Evolutionary conservation across 2,329 filamentous ascomycete species (phyloP).

Genomic region (Botrytis fabae): DNA sequence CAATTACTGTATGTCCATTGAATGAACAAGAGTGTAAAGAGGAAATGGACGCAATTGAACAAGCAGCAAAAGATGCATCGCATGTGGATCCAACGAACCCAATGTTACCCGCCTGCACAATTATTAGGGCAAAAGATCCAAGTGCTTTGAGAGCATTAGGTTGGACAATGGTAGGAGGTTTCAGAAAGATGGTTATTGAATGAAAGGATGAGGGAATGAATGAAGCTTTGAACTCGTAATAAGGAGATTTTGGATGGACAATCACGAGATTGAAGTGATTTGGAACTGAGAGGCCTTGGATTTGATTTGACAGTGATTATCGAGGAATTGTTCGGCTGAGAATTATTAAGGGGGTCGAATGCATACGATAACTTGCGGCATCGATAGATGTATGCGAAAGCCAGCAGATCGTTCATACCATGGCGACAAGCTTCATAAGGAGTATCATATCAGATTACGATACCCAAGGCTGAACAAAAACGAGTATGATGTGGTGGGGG

Average conservation of each 20-base stretch:
- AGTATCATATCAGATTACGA: neutral
- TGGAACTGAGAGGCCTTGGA: neutral
- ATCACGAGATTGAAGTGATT: neutral
- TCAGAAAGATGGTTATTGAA: slow-evolving; percentile 67
- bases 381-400: neutral
- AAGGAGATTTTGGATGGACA: neutral
- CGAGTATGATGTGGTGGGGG: neutral
- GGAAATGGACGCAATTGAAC: slow-evolving; percentile 97
- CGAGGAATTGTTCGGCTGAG: neutral
- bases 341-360: neutral
- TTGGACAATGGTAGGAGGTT: slow-evolving; percentile 61
- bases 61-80: slow-evolving; percentile 89
- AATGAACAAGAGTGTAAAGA: slow-evolving; percentile 96
- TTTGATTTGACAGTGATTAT: neutral
- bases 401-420: neutral
- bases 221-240: neutral
- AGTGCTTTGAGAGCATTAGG: slow-evolving; percentile 62
- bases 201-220: slow-evolving; percentile 42
- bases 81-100: slow-evolving; percentile 87
- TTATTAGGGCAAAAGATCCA: slow-evolving; percentile 76
- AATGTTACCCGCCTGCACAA: slow-evolving; percentile 82
- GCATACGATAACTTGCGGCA: neutral
- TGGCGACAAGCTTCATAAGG: neutral
- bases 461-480: neutral
- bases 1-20: slow-evolving; percentile 92